Evolutionary conservation across 1,284 basidiomycete species (phyloP), one percentile per base, ranked within the genome.

Genomic region (Microbotryum violaceum): DNA sequence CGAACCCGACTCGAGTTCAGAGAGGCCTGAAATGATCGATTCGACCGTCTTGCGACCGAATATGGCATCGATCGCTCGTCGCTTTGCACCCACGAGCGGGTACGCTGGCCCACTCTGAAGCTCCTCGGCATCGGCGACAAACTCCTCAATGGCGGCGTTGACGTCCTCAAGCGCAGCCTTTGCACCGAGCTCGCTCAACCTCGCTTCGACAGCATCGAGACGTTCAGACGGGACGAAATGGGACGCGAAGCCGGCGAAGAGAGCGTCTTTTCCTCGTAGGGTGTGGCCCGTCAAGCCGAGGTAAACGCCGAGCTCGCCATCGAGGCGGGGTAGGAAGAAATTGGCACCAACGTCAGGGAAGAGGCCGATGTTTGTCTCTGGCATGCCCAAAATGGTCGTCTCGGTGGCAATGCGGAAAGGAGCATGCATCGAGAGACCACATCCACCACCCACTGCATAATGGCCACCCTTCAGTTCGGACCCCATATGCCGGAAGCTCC

Each of bases 301-400:
- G 79, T 96, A 98, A 21, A 89, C 88, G 48, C 96, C 96, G 58
- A 97, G 75, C 68, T 89, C 81, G 18, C 96, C 96, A 74, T 99
- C 96, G 60, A 98, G 78, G 69, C 87, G 83, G 31, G 91, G 85
- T 57, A 98, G 80, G 77, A 91, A 92, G 77, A 87, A 88, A 70
- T 84, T 92, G 49, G 88, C 88, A 45, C 96, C 96, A 54, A 98
- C 94, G 76, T 94, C 91, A 33, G 91, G 91, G 70, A 80, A 85
- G 71, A 89, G 63, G 25, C 70, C 70, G 54, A 74, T 70, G 49
- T 65, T 67, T 42, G 71, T 73, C 69, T 97, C 92, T 44, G 96
- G 96, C 94, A 98, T 98, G n/a, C 92, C 88, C 74, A 93, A 89
- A 1, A 82, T 66, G 0, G 94, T 97, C 50, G 88, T 88, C 75